Evolutionary conservation across 345 rosid species (phyloP).

Genomic region (Eucalyptus leucophloia): DNA sequence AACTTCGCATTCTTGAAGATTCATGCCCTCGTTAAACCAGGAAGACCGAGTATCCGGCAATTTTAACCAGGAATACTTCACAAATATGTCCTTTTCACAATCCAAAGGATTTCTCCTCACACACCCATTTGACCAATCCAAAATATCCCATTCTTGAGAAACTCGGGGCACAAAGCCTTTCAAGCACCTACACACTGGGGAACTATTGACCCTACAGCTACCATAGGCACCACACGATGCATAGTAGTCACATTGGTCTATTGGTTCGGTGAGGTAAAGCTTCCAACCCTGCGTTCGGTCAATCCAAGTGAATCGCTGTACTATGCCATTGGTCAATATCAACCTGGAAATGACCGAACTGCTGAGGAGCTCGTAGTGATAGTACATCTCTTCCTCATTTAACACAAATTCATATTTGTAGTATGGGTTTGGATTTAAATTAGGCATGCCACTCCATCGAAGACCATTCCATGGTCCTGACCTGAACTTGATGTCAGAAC

Average conservation of each 20-base stretch:
- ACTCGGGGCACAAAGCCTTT: slow-evolving; percentile 26
- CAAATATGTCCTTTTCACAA: slow-evolving; percentile 21
- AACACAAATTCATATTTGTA: slow-evolving; percentile 2
- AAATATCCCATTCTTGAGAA: slow-evolving; percentile 11
- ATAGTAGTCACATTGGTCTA: slow-evolving; percentile 27
- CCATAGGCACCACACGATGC: slow-evolving; percentile 26
- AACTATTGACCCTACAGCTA: slow-evolving; percentile 10
- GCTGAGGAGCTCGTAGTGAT: slow-evolving; percentile 3
- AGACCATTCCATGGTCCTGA: slow-evolving; percentile 40
- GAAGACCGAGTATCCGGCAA: slow-evolving; percentile 31
- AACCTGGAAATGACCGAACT: slow-evolving; percentile 9
- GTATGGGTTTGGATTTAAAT: not conserved
- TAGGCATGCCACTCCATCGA: slow-evolving; percentile 21
- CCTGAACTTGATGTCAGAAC: not conserved
- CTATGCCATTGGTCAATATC: slow-evolving; percentile 2
- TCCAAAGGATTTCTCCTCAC: slow-evolving; percentile 12
- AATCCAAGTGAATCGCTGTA: slow-evolving; percentile 24
- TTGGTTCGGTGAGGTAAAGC: not conserved
- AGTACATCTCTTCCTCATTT: slow-evolving; percentile 14
- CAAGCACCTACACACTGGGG: slow-evolving; percentile 24
- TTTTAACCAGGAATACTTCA: slow-evolving; percentile 6
- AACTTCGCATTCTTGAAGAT: slow-evolving; percentile 15
- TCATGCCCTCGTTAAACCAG: slow-evolving; percentile 2
- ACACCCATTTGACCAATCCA: slow-evolving; percentile 32
- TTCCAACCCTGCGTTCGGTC: slow-evolving; percentile 13